phyloP scores from a whole-genome alignment of 306 rosid genomes.

The Morella rubra region DNA sequence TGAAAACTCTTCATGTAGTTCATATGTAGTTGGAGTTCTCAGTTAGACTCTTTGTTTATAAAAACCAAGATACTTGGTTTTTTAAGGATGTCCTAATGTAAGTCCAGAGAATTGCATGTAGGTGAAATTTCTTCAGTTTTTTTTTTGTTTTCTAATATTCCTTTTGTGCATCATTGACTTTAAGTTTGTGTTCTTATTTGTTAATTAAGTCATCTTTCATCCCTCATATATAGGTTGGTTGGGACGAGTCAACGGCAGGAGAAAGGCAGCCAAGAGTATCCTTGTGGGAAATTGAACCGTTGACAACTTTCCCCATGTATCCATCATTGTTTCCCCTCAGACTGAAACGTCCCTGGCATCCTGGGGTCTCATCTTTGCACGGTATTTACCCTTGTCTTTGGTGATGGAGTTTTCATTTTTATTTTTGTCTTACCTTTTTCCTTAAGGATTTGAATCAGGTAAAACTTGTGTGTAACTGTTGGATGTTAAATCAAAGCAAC shows the following conservation, averaged over 20 bases:
- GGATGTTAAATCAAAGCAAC: background rate
- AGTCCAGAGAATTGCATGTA: background rate
- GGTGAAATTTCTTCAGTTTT: background rate
- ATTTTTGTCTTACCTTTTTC: background rate
- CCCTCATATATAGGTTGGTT: constrained; percentile 63
- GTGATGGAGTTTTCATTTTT: background rate
- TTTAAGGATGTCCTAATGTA: constrained; percentile 7
- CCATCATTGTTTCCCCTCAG: constrained; percentile 85
- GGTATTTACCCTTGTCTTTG: constrained; percentile 43
- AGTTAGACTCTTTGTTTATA: background rate
- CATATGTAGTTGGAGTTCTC: background rate
- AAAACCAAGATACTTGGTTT: background rate
- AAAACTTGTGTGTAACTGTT: background rate
- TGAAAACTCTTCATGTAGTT: background rate
- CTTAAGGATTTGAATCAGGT: background rate
- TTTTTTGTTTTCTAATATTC: too few species aligned
- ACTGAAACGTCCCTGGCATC: constrained; percentile 88
- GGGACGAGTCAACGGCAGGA: constrained; percentile 92
- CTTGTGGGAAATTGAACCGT: constrained; percentile 91
- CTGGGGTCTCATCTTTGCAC: constrained; percentile 65
- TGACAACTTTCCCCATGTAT: constrained; percentile 88
- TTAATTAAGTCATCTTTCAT: constrained; percentile 17
- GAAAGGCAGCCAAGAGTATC: constrained; percentile 89
- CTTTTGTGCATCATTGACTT: background rate
- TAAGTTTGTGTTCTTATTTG: background rate